These are phyloP conservation scores for Yarrowia bubula DNA, from an alignment of 805 yeast genomes.

Conservation along the genomic window DNA sequence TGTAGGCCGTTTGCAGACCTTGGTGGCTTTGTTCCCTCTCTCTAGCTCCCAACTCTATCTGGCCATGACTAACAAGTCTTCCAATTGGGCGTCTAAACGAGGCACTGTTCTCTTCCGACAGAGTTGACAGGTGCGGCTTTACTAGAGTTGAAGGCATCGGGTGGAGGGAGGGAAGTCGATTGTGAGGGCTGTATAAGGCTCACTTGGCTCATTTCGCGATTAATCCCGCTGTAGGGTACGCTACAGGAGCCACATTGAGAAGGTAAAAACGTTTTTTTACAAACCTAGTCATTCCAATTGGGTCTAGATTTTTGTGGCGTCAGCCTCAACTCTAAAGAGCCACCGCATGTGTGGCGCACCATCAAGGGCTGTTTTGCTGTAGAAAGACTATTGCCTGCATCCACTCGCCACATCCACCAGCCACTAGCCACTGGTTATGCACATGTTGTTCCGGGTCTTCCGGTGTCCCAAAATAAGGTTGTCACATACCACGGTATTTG, in stretches of 20 bases:
- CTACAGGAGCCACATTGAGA: background rate
- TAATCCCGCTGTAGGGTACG: too few relatives aligned
- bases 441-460: slow-evolving; percentile 17
- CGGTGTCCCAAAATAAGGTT: background rate
- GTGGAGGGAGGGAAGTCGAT: background rate
- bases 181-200: too few relatives aligned
- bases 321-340: background rate
- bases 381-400: background rate
- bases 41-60: background rate
- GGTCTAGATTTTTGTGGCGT: slow-evolving; percentile 2
- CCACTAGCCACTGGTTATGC: slow-evolving; percentile 21
- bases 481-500: background rate
- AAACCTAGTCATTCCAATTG: background rate
- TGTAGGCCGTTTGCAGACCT: background rate
- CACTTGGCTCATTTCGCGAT: too few relatives aligned
- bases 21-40: background rate
- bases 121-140: background rate
- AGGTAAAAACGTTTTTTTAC: background rate
- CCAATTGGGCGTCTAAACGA: background rate
- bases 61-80: background rate
- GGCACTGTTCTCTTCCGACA: slow-evolving; percentile 14
- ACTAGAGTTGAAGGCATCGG: background rate
- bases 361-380: background rate
- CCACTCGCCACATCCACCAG: slow-evolving; percentile 5
- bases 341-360: background rate